Base-by-base conservation (phyloP, 805 yeast genomes). In the Nakazawaea ernobii region DNA sequence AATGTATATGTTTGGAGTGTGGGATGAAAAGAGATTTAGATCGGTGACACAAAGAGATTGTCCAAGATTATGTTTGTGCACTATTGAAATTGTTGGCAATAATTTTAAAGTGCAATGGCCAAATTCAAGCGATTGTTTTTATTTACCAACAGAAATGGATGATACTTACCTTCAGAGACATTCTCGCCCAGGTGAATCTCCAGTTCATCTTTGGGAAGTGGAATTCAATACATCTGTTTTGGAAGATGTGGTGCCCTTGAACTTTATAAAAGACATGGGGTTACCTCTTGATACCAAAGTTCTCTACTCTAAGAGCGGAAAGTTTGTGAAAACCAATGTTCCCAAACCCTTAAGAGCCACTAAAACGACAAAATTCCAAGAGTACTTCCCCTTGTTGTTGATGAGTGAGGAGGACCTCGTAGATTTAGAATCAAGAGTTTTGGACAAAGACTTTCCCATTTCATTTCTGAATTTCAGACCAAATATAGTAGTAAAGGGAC, bases 301-400 rank as follows among this genome's bases (percentile, higher is more conserved):
- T 8, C 8, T 62, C 14, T 59, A 58, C 39, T 53, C 63, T 6
- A 40, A 47, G 1, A 51, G 48, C 13, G 67, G 67, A 1, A 62
- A 62, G 45, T 50, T 55, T 11, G 57, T 62, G 45, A 52, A 50
- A 28, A 49, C 57, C 17, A 59, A 61, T 11, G 50, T 59, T 2
- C 66, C 63, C 7, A 13, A 29, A 29, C 44, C 46, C 2, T 15
- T 51, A 24, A 45, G 37, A 9, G 43, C 37, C 26, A 15, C 26
- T 10, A 50, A 56, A 35, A 33, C 33, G 8, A 59, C 67, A 1
- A 42, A 53, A 24, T 62, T 62, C 42, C 68, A 63, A 39, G 67
- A 61, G 42, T 62, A 62, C 37, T 63, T 51, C 43, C 67, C 68
- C 1, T 32, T 61, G 20, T 39, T 63, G 27, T 41, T 62, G 48